phyloP scores from a whole-genome alignment of 83 land plant species.

The Picea abies region DNA sequence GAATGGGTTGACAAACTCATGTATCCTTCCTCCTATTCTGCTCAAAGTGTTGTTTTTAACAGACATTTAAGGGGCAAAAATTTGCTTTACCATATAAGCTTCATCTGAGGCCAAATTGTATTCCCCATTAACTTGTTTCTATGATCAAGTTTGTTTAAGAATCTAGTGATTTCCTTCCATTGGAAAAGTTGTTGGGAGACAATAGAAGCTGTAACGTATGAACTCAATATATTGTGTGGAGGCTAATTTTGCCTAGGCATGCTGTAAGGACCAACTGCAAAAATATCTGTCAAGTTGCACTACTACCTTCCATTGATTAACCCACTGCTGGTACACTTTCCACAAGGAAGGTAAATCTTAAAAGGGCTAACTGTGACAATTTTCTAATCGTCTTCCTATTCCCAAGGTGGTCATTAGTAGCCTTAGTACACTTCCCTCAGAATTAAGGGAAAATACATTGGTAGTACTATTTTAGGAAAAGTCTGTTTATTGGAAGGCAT shows the following conservation, averaged over 20 bases:
- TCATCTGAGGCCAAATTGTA: background rate
- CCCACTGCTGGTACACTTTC: background rate
- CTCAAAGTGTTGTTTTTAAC: no score
- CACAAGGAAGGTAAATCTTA: background rate
- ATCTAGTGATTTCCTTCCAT: background rate
- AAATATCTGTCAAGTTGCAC: background rate
- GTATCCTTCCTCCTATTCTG: no score
- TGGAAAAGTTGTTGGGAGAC: no score
- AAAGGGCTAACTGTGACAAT: background rate
- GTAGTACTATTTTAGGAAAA: background rate
- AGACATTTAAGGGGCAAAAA: no score
- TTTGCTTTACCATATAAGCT: background rate
- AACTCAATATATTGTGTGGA: no score
- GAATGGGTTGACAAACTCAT: no score
- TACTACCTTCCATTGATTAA: background rate
- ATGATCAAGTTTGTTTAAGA: background rate
- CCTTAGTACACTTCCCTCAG: background rate
- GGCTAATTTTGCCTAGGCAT: no score
- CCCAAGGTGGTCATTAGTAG: background rate
- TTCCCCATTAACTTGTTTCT: no score
- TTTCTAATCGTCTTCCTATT: background rate
- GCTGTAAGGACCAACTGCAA: no score
- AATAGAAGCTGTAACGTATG: no score
- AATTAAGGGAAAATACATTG: background rate
- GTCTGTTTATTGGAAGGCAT: background rate